phyloP scores from a whole-genome alignment of 129 eudicot genomes.

The Deinandra increscens region DNA sequence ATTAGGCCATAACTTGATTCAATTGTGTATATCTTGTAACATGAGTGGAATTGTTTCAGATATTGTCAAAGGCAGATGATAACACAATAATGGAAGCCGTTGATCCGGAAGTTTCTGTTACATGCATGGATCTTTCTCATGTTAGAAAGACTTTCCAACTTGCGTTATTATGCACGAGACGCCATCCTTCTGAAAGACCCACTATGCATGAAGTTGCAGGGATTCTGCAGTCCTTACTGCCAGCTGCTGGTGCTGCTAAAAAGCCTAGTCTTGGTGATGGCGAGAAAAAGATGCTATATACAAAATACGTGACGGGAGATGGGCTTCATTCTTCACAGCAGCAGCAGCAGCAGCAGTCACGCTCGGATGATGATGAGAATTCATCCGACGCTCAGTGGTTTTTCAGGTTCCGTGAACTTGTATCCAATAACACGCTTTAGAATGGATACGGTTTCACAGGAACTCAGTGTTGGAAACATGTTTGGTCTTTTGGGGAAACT shows the following conservation, averaged over 20 bases:
- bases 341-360: too few species aligned
- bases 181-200: constrained; percentile 67
- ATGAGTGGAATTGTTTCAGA: constrained; percentile 34
- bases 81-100: constrained; percentile 81
- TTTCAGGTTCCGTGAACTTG: constrained; percentile 64
- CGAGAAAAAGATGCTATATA: constrained; percentile 40
- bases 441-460: background rate
- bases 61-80: constrained; percentile 64
- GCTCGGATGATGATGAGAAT: constrained; percentile 32
- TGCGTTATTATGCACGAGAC: constrained; percentile 78
- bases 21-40: background rate
- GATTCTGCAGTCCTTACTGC: constrained; percentile 60
- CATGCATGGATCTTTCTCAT: constrained; percentile 61
- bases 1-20: too few species aligned
- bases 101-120: constrained; percentile 77
- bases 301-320: constrained; percentile 45
- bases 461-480: constrained; percentile 12
- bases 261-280: constrained; percentile 24
- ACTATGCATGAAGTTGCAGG: constrained; percentile 83
- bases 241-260: constrained; percentile 37
- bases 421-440: constrained; percentile 54
- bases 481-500: constrained; percentile 12
- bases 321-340: constrained; percentile 23
- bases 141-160: constrained; percentile 67
- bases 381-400: constrained; percentile 83